A percentile compares a stretch with the other conserved stretches of the same genome.
phyloP scores from a whole-genome alignment of 1,284 basidiomycete genomes.

The Meripilus lineatus region DNA sequence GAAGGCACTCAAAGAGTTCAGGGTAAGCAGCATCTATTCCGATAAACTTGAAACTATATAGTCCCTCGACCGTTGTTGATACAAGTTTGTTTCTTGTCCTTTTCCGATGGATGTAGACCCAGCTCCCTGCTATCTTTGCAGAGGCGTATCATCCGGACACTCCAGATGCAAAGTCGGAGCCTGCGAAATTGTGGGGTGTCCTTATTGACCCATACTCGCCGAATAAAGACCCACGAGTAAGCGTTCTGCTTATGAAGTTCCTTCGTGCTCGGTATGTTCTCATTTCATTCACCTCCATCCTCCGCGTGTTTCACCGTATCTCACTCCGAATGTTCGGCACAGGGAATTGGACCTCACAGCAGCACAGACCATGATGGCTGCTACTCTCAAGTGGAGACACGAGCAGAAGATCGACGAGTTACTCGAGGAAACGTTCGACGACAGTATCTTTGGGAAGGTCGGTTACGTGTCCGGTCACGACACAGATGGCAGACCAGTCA shows the following conservation, averaged over 20 bases:
- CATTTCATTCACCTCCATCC: background rate
- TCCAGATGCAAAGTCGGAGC: constrained; percentile 39
- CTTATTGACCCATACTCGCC: constrained; percentile 50
- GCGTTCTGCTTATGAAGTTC: constrained; percentile 76
- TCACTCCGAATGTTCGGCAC: background rate
- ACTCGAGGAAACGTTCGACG: constrained; percentile 57
- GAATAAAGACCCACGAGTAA: constrained; percentile 50
- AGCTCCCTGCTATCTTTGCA: constrained; percentile 52
- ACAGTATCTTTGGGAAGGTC: constrained; percentile 61
- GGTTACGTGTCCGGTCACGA: constrained; percentile 63
- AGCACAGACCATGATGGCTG: constrained; percentile 60
- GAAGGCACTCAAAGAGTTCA: constrained; percentile 60
- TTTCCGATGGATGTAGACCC: constrained; percentile 34
- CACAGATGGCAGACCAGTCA: constrained; percentile 60
- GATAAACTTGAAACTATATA: too few species aligned
- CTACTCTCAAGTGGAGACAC: constrained; percentile 70
- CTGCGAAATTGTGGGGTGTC: constrained; percentile 68
- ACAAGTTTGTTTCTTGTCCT: background rate
- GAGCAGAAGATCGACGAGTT: constrained; percentile 60
- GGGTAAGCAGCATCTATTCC: constrained; percentile 37
- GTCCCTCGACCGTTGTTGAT: background rate
- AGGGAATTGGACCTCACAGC: constrained; percentile 53
- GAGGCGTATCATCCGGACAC: constrained; percentile 51
- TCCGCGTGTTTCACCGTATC: background rate
- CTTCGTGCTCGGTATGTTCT: constrained; percentile 60